Base-by-base conservation (phyloP, 106 monocot species). In the Ottelia alismoides region DNA sequence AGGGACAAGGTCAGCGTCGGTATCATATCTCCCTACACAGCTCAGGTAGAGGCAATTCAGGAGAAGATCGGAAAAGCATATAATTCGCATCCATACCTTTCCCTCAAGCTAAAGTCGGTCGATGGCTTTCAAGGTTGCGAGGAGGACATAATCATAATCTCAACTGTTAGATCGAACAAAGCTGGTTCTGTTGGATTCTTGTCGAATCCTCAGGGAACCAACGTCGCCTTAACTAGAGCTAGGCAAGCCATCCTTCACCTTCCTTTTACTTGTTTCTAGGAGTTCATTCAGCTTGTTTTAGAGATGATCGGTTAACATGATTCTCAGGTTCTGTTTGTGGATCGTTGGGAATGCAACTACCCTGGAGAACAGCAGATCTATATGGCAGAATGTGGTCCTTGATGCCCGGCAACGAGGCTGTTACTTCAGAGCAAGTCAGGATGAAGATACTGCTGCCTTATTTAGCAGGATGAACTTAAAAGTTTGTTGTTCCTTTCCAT, bases 41-140 rank as follows among this genome's bases (percentile, higher is more conserved):
- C 68, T 28, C 68, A 69, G 60, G 52, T 60, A 27, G n/a, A 19
- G 14, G 60, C 59, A 18, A 59, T 69, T 27, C 25, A 69, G 53
- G 51, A 53, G 0, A 60, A 52, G 29, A 18, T 69, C 52, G 59
- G 44, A 2, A 60, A 43, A 20, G 45, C 20, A 28, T 69, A 60
- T 53, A 9, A 45, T 9, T 6, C 3, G 1, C 4, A 17, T 22
- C 11, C 18, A 31, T 1, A 28, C 0, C 45, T 69, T 22, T 19
- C 20, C 28, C 10, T 69, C 2, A 69, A 60, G 23, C 52, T 60
- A 16, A 60, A 53, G 47, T 52, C 59, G 0, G 20, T 69, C 10
- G 68, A 69, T 30, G 68, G 68, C 7, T 69, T 69, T 53, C 68
- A 69, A 53, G 68, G 68, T 29, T 20, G 60, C 6, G 68, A 69